Evolutionary conservation across 441 rosid genomes (phyloP), one percentile per base, ranked within the genome.

Genomic region (Theobroma grandiflorum): DNA sequence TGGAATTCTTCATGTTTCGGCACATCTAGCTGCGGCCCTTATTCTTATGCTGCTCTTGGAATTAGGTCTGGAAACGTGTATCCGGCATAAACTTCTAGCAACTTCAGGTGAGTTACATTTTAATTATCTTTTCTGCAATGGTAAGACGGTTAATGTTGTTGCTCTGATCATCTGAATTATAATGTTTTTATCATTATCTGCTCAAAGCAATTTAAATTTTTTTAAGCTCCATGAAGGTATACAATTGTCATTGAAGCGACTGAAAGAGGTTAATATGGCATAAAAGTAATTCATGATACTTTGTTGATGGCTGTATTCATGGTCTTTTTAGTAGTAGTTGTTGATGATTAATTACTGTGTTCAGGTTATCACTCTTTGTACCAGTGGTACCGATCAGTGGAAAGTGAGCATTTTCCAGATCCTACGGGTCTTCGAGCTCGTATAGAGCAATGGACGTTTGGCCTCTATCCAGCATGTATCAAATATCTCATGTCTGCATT

Each of bases 401-500:
- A 97, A 85, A 94, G 83, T 22, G 95, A 97, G 87, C 99, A 97
- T 87, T 97, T 97, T 82, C 99, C 99, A 0, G 99, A 97, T 86
- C 99, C 99, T 76, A 95, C 99, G 74, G 99, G 99, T 69, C 99
- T 97, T 85, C 89, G 99, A 85, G 87, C 94, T 53, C 95, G 99
- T 74, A 90, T 97, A 4, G 99, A 95, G 78, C 97, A 97, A 79
- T 97, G 99, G 99, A 95, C 99, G 31, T 91, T 90, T 86, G 99
- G 99, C 74, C 94, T 97, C 42, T 97, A 97, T 89, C 99, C 99
- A 3, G 99, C 99, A 0, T 97, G 99, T 82, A 95, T 97, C 80
- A 97, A 97, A 89, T 97, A 97, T 88, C 98, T 95, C 71, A 97
- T 97, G 99, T 93, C 99, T 68, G 99, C 98, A 69, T 97, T 97